These are phyloP conservation scores for Dendryphion nanum DNA, from an alignment of 2,329 filamentous ascomycete genomes.

Conservation along the genomic window DNA sequence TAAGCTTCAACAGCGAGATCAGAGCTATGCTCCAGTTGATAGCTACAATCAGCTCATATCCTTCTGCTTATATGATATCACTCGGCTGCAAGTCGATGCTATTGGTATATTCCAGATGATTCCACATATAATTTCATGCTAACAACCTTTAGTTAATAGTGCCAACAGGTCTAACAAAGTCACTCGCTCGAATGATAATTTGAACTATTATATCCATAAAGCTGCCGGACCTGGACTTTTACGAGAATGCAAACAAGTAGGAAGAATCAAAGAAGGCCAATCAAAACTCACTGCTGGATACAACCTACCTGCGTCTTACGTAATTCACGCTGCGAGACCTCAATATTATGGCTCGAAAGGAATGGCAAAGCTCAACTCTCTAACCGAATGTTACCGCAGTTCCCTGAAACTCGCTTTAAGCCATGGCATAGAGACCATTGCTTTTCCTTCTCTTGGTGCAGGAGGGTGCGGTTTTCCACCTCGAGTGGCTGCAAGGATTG, in stretches of 20 bases:
- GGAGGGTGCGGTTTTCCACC: conserved; percentile 33
- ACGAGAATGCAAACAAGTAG: conserved; percentile 16
- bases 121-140: neutral
- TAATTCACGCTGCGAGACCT: conserved; percentile 33
- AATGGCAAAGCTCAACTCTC: conserved; percentile 22
- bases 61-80: conserved; percentile 30
- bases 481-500: conserved; percentile 29
- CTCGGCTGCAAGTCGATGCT: conserved; percentile 31
- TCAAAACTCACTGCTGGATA: conserved; percentile 26
- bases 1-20: conserved; percentile 22
- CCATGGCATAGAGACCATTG: conserved; percentile 25
- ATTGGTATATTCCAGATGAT: conserved; percentile 33
- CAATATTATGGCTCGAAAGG: conserved; percentile 18
- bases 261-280: conserved; percentile 15
- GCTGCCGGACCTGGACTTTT: conserved; percentile 26
- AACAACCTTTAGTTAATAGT: neutral
- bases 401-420: conserved; percentile 21
- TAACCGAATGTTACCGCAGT: conserved; percentile 32
- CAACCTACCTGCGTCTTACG: conserved; percentile 23
- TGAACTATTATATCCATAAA: conserved; percentile 26
- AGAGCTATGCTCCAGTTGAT: conserved; percentile 28
- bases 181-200: conserved; percentile 7
- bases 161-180: conserved; percentile 8
- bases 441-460: conserved; percentile 32
- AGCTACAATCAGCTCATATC: conserved; percentile 29